Evolutionary conservation across 345 rosid species (phyloP).

Genomic region (Eucalyptus regnans): DNA sequence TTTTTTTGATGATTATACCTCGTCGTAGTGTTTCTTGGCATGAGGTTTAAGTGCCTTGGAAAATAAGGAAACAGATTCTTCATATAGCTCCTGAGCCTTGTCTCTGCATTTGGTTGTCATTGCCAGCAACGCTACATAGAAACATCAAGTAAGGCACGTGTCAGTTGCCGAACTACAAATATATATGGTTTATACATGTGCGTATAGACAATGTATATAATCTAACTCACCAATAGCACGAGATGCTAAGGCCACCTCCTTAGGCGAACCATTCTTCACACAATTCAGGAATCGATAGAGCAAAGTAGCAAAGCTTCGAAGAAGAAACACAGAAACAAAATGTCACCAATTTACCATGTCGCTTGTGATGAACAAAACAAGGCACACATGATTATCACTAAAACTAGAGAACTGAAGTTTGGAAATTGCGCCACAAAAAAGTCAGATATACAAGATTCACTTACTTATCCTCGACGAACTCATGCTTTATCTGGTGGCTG

Average conservation of each 20-base stretch:
- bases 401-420: background rate
- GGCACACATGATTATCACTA: background rate
- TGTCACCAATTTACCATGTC: background rate
- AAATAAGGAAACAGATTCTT: background rate
- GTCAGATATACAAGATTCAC: background rate
- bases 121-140: background rate
- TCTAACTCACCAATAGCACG: background rate
- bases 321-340: background rate
- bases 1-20: background rate
- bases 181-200: background rate
- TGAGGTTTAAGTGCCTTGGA: background rate
- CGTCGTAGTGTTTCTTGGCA: background rate
- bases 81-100: background rate
- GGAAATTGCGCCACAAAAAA: background rate
- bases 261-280: background rate
- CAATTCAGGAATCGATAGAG: background rate
- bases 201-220: too few relatives aligned
- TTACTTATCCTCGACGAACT: constrained; percentile 3
- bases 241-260: background rate
- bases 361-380: background rate
- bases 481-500: background rate
- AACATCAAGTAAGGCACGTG: background rate
- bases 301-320: background rate
- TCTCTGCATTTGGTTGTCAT: background rate
- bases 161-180: background rate